Evolutionary conservation across 2,329 filamentous ascomycete genomes (phyloP).

Genomic region (Aureobasidium sp.): DNA sequence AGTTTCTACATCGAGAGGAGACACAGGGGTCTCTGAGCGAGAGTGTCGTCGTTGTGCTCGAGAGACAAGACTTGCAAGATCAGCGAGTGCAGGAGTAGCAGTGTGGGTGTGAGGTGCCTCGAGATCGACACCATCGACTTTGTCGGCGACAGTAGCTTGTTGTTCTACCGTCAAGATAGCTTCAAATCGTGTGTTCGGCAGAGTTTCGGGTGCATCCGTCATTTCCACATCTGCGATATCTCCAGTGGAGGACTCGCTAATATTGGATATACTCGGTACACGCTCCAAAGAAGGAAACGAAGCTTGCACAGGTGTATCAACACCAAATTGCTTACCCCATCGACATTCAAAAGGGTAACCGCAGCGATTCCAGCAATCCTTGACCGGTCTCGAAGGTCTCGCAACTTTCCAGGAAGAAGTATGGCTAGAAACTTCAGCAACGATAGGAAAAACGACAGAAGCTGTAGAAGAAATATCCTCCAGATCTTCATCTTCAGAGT

Average conservation of each 20-base stretch:
- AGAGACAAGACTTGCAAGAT: constrained; percentile 7
- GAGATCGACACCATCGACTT: background rate
- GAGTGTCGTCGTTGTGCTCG: constrained; percentile 12
- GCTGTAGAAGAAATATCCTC: background rate
- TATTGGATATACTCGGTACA: constrained; percentile 2
- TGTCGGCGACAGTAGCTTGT: constrained; percentile 5
- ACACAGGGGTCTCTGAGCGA: background rate
- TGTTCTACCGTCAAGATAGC: constrained; percentile 29
- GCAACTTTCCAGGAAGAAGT: background rate
- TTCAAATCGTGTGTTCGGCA: constrained; percentile 30
- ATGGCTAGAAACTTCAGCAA: background rate
- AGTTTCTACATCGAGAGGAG: background rate
- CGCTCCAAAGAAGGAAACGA: constrained; percentile 13
- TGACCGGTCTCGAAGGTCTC: constrained; percentile 11
- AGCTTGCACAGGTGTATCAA: constrained; percentile 25
- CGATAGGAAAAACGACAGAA: background rate
- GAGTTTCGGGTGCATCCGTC: background rate
- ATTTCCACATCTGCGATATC: background rate
- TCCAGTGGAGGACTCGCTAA: background rate
- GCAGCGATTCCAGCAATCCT: constrained; percentile 50
- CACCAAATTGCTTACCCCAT: constrained; percentile 39
- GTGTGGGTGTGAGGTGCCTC: background rate
- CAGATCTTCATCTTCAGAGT: constrained; percentile 20
- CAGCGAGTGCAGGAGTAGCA: background rate
- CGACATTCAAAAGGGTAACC: constrained; percentile 54